Conservation (phyloP, 1,284 basidiomycete genomes). For the Meira miltonrushii region DNA sequence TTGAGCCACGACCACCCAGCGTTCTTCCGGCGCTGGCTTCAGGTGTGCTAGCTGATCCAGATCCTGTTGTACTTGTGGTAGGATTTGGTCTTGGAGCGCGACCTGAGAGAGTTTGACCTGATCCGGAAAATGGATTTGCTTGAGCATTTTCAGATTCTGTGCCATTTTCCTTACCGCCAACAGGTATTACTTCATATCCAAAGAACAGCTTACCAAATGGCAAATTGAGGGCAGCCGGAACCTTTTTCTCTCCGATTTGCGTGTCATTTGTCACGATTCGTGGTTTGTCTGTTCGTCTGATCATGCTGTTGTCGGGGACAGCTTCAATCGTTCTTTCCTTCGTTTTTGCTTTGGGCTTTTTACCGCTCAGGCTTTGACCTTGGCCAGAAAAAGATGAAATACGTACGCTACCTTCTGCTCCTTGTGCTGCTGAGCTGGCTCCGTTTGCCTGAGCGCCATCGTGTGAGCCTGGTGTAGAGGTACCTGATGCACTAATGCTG, state of each 20-base stretch:
- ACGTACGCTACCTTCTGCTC: slow-evolving; percentile 13
- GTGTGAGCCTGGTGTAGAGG: slow-evolving; percentile 44
- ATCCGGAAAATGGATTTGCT: slow-evolving; percentile 10
- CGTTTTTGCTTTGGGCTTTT: slow-evolving; percentile 45
- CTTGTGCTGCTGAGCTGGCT: slow-evolving; percentile 20
- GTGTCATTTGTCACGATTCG: slow-evolving; percentile 78
- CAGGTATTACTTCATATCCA: slow-evolving; percentile 45
- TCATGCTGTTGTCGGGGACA: slow-evolving; percentile 41
- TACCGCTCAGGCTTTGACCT: slow-evolving; percentile 48
- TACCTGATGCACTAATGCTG: slow-evolving; percentile 48
- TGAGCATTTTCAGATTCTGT: background rate
- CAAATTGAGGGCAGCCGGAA: slow-evolving; percentile 81
- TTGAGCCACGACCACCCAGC: background rate
- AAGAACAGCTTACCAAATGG: slow-evolving; percentile 65
- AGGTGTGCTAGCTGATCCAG: background rate
- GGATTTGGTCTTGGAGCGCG: slow-evolving; percentile 4
- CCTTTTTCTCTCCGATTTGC: slow-evolving; percentile 67
- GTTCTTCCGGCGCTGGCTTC: background rate
- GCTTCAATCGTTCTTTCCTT: slow-evolving; percentile 48
- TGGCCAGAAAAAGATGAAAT: slow-evolving; percentile 32
- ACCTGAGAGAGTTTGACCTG: slow-evolving; percentile 12
- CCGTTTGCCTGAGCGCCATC: slow-evolving; percentile 11
- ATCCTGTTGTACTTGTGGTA: background rate
- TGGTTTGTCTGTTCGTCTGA: slow-evolving; percentile 58
- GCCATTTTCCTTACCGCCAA: slow-evolving; percentile 28